A percentile compares a stretch with the other conserved stretches of the same genome.
Evolutionary conservation across 805 yeast species (phyloP).

Genomic region (Saccharomycopsis oosterbeekiorum): DNA sequence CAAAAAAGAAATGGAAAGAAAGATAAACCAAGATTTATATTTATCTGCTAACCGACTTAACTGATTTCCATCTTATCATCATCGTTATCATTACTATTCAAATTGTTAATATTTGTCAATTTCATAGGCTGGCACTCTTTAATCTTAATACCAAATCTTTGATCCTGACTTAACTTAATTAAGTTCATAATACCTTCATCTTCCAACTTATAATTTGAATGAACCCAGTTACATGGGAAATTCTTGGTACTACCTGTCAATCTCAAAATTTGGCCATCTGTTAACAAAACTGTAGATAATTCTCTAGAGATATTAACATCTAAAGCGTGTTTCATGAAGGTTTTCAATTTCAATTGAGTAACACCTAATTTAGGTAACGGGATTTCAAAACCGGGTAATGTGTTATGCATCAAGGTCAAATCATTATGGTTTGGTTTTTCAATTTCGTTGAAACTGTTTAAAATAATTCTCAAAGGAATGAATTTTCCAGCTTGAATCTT

Average conservation of each 20-base stretch:
- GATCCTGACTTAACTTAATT: conserved; percentile 51
- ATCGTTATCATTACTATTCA: neutral
- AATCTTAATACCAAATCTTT: conserved; percentile 57
- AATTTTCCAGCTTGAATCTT: conserved; percentile 67
- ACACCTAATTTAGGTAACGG: conserved; percentile 70
- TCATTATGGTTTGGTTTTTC: conserved; percentile 51
- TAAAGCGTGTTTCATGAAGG: conserved; percentile 42
- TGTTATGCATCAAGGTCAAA: conserved; percentile 23
- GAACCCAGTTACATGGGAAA: conserved; percentile 78
- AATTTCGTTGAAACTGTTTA: conserved; percentile 31
- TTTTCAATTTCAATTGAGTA: conserved; percentile 55
- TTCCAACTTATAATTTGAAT: conserved; percentile 58
- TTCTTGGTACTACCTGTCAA: conserved; percentile 70
- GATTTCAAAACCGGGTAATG: conserved; percentile 61
- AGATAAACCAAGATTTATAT: neutral
- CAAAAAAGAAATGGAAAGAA: neutral
- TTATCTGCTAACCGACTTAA: neutral
- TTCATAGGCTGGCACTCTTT: conserved; percentile 53
- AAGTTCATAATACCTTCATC: conserved; percentile 45
- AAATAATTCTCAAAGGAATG: conserved; percentile 57
- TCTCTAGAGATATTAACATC: conserved; percentile 66
- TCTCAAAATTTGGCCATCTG: conserved; percentile 55
- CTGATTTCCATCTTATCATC: neutral
- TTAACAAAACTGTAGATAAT: conserved; percentile 61
- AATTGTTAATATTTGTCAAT: conserved; percentile 3